These are phyloP conservation scores for Moringa oleifera DNA, from an alignment of 345 rosid genomes.

Conservation along the genomic window DNA sequence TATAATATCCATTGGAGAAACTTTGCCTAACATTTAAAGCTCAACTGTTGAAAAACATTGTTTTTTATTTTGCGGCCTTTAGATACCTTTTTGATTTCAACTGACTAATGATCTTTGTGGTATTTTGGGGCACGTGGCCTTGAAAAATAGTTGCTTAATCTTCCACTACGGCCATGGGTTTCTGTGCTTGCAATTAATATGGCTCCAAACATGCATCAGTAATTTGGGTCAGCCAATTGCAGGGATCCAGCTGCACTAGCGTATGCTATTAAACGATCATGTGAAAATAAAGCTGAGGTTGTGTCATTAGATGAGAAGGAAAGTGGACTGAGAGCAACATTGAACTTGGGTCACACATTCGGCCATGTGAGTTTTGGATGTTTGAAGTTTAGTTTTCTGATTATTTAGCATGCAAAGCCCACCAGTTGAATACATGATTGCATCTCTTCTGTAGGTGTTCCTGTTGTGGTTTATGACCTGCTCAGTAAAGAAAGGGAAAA, in stretches of 20 bases:
- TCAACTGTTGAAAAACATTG: neutral
- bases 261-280: slow-evolving; percentile 90
- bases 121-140: neutral
- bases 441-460: too few species aligned
- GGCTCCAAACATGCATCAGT: neutral
- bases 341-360: slow-evolving; percentile 96
- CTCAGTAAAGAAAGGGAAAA: too few species aligned
- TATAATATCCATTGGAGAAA: neutral
- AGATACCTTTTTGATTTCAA: neutral
- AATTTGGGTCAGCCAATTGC: slow-evolving; percentile 14
- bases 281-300: slow-evolving; percentile 97
- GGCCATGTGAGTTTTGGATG: slow-evolving; percentile 76
- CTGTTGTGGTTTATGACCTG: too few species aligned
- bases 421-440: too few species aligned
- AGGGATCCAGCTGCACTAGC: slow-evolving; percentile 90
- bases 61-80: slow-evolving; percentile 1
- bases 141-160: neutral
- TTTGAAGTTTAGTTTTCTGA: neutral
- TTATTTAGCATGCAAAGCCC: too few species aligned
- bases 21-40: neutral
- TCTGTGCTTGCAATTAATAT: slow-evolving; percentile 3
- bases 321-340: slow-evolving; percentile 86
- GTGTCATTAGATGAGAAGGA: slow-evolving; percentile 98
- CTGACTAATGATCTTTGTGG: neutral
- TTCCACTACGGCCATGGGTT: neutral